Conservation (phyloP, 1,284 basidiomycete genomes). For the Trametes hirsuta region DNA sequence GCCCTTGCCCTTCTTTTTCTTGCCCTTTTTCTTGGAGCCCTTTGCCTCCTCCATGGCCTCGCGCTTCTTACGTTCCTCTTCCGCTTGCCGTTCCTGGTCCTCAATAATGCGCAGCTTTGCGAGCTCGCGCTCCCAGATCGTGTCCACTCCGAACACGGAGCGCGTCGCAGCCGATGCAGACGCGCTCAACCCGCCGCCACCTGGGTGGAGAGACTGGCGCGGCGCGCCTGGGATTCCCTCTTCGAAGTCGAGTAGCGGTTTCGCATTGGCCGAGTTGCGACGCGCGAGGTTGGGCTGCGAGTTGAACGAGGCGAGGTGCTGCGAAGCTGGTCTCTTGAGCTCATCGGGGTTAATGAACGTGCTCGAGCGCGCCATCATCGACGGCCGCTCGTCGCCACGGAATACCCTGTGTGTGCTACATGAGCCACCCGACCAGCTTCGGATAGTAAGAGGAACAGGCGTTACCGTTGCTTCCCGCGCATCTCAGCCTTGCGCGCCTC, state of each 20-base stretch:
- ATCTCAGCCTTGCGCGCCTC: conserved; percentile 76
- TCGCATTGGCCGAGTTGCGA: conserved; percentile 51
- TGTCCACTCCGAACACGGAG: conserved; percentile 85
- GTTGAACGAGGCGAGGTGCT: conserved; percentile 46
- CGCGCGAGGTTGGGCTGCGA: conserved; percentile 44
- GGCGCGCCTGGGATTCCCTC: conserved; percentile 43
- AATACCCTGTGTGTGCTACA: conserved; percentile 53
- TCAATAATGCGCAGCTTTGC: conserved; percentile 74
- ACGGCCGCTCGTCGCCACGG: conserved; percentile 75
- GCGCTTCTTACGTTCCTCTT: conserved; percentile 46
- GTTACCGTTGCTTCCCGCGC: conserved; percentile 74
- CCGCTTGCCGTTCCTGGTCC: conserved; percentile 57
- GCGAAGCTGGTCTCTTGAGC: conserved; percentile 52
- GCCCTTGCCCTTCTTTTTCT: conserved; percentile 44
- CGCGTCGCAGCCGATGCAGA: conserved; percentile 43
- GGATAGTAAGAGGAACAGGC: too few species aligned
- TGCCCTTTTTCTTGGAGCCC: conserved; percentile 41
- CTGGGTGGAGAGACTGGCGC: conserved; percentile 20
- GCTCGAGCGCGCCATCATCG: conserved; percentile 80
- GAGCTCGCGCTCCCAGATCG: conserved; percentile 80
- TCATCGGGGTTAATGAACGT: conserved; percentile 75
- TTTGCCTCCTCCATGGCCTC: conserved; percentile 49
- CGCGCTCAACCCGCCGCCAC: conserved; percentile 20
- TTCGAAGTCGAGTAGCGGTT: conserved; percentile 65
- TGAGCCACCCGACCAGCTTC: conserved; percentile 1